A percentile compares a stretch with the other conserved stretches of the same genome.
Conservation (phyloP, 2,329 filamentous ascomycete species). For the Fusarium humuli region DNA sequence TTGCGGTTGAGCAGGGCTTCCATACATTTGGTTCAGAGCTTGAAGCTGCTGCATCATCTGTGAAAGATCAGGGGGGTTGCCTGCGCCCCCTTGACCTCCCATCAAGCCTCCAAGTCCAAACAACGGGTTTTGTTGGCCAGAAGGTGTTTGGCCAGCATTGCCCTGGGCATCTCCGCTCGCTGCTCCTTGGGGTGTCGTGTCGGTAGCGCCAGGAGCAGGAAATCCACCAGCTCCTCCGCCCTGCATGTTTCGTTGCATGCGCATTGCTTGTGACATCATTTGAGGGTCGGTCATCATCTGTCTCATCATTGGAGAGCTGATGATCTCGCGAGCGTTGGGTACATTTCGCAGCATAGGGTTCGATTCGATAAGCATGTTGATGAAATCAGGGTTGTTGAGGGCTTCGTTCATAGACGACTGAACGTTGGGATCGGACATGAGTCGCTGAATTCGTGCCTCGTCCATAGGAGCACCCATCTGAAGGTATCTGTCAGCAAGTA, state of each 20-base stretch:
- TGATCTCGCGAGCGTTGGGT: slow-evolving; percentile 82
- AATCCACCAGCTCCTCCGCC: slow-evolving; percentile 71
- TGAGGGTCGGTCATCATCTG: slow-evolving; percentile 94
- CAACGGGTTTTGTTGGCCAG: slow-evolving; percentile 52
- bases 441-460: slow-evolving; percentile 82
- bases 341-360: slow-evolving; percentile 84
- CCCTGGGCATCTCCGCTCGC: slow-evolving; percentile 50
- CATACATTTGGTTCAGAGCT: slow-evolving; percentile 48
- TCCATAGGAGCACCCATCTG: slow-evolving; percentile 91
- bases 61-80: slow-evolving; percentile 21
- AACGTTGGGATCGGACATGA: slow-evolving; percentile 90
- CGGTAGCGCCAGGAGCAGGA: slow-evolving; percentile 90
- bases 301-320: slow-evolving; percentile 89
- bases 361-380: slow-evolving; percentile 93
- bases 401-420: slow-evolving; percentile 92
- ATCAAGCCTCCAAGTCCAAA: slow-evolving; percentile 39
- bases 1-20: slow-evolving; percentile 43
- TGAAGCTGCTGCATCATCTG: slow-evolving; percentile 48
- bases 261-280: slow-evolving; percentile 82
- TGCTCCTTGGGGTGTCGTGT: slow-evolving; percentile 76
- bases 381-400: slow-evolving; percentile 91
- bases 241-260: slow-evolving; percentile 80
- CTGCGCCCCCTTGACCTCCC: slow-evolving; percentile 32
- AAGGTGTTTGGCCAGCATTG: slow-evolving; percentile 43
- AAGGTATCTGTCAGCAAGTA: slow-evolving; percentile 21